Conservation (phyloP, 2,329 filamentous ascomycete genomes). For the Phyllosticta citriasiana region DNA sequence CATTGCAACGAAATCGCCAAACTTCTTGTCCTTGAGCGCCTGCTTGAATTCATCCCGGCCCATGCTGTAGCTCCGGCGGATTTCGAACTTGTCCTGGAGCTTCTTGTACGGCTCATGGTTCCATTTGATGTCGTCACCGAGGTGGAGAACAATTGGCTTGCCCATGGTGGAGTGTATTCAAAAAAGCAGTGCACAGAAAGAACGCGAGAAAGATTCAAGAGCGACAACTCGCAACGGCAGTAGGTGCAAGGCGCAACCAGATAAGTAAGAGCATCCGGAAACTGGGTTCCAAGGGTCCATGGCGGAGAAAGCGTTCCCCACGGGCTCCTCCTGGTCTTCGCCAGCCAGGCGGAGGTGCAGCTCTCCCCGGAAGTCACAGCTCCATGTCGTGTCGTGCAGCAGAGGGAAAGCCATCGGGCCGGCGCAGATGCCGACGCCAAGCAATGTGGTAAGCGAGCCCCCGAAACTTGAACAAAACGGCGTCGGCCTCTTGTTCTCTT, state of each 20-base stretch:
- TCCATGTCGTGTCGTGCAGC: conserved; percentile 1
- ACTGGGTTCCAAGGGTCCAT: conserved; percentile 1
- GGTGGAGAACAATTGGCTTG: conserved; percentile 33
- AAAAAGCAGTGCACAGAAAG: not conserved
- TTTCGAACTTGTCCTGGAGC: conserved; percentile 26
- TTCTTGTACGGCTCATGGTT: conserved; percentile 33
- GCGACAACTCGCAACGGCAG: not conserved
- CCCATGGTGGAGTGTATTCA: not conserved
- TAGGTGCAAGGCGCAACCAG: not conserved
- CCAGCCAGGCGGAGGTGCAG: not conserved
- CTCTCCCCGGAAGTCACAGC: not conserved
- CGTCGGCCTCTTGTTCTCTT: conserved; percentile 16
- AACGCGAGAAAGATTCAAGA: not conserved
- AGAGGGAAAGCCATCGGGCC: not conserved
- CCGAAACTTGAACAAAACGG: not conserved
- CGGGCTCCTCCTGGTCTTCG: conserved; percentile 1
- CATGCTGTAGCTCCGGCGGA: conserved; percentile 20
- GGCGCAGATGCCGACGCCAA: conserved; percentile 4
- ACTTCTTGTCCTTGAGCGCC: conserved; percentile 28
- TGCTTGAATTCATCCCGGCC: conserved; percentile 29
- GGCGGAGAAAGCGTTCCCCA: conserved; percentile 1
- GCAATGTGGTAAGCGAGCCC: conserved; percentile 5
- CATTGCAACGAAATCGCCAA: conserved; percentile 36
- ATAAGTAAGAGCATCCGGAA: not conserved
- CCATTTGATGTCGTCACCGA: conserved; percentile 36